A percentile compares a stretch with the other conserved stretches of the same genome.
Evolutionary conservation across 306 rosid genomes (phyloP).

Genomic region (Oemleria cerasiformis): DNA sequence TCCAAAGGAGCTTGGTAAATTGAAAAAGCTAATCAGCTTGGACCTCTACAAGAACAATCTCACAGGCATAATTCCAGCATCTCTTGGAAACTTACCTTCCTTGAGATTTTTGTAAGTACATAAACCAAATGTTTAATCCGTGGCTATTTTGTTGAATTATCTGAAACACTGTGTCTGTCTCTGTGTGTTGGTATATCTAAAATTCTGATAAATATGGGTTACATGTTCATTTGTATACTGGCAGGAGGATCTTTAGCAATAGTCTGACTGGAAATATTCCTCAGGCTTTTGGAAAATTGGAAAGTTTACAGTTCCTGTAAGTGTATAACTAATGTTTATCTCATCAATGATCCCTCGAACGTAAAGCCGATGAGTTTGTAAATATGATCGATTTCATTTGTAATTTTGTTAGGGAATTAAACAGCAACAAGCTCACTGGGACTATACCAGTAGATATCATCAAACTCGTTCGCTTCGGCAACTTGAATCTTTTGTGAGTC

Average conservation of each 20-base stretch:
- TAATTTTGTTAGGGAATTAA: neutral
- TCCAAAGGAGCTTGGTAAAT: constrained; percentile 23
- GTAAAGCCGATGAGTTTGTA: no score
- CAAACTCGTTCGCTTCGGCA: neutral
- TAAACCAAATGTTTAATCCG: neutral
- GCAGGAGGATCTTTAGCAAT: constrained; percentile 23
- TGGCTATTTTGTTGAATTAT: no score
- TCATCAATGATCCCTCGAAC: neutral
- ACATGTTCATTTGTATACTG: neutral
- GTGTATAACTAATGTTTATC: neutral
- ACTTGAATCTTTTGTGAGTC: neutral
- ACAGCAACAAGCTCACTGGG: neutral
- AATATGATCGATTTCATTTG: no score
- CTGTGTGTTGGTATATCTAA: neutral
- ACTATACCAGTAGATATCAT: neutral
- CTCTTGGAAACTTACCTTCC: constrained; percentile 26
- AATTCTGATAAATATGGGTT: neutral
- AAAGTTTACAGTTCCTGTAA: constrained; percentile 17
- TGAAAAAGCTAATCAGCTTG: constrained; percentile 17
- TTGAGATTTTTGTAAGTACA: constrained; percentile 27
- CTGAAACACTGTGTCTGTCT: no score
- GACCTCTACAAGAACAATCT: constrained; percentile 18
- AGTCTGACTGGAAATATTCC: constrained; percentile 25
- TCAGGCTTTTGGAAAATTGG: constrained; percentile 26
- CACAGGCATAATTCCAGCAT: constrained; percentile 13